phyloP scores from a whole-genome alignment of 73 alveolate species.

The Paramecium primaurelia region DNA sequence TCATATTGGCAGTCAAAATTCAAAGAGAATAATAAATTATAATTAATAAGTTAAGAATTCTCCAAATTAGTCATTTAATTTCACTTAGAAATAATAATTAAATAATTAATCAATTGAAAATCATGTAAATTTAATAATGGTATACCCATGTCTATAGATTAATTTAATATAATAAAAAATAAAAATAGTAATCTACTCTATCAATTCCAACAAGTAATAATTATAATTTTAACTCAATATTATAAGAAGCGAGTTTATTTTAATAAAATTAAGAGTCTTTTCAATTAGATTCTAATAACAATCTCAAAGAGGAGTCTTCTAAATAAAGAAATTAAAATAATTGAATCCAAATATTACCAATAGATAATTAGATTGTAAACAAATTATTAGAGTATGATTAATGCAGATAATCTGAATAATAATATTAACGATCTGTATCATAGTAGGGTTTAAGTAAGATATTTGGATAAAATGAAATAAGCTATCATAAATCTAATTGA shows the following conservation, averaged over 20 bases:
- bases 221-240: not conserved
- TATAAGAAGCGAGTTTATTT: constrained; percentile 16
- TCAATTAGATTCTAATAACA: not conserved
- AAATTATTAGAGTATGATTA: not conserved
- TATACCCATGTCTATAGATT: not conserved
- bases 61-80: too few relatives aligned
- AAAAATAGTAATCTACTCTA: constrained; percentile 2
- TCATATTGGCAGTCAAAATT: not conserved
- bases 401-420: not conserved
- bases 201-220: constrained; percentile 33
- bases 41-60: not conserved
- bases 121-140: not conserved
- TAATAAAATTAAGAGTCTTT: constrained; percentile 27
- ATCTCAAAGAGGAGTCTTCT: not conserved
- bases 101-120: constrained; percentile 26
- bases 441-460: not conserved
- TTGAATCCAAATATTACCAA: not conserved
- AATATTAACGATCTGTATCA: not conserved
- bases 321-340: not conserved
- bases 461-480: not conserved
- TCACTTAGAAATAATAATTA: not conserved
- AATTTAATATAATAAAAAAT: not conserved
- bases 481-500: not conserved
- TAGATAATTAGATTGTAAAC: not conserved
- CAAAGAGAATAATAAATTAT: not conserved